Percentiles rank a stretch among this genome's conserved stretches.
Conservation (phyloP, 345 rosid species). For the Mangifera indica region DNA sequence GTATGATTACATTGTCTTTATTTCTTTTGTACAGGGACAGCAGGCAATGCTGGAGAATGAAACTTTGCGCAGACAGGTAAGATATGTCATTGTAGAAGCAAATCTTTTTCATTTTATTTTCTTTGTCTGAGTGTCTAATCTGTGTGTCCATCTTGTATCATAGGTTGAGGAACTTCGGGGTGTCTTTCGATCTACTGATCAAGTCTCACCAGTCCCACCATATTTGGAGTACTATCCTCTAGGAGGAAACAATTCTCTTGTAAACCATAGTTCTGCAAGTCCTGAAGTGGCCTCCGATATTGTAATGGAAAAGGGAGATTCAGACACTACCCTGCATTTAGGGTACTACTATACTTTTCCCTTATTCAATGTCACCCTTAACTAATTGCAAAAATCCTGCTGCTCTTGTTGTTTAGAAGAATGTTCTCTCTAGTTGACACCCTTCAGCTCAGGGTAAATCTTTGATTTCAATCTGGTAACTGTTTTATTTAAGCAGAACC, state of each 20-base stretch:
- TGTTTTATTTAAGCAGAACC: not conserved
- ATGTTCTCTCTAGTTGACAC: not conserved
- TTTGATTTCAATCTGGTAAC: not conserved
- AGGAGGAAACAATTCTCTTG: conserved; percentile 42
- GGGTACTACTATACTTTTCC: conserved; percentile 50
- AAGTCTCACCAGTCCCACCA: conserved; percentile 35
- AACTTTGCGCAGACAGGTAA: conserved; percentile 84
- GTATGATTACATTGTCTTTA: too few relatives aligned
- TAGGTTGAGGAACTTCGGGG: conserved; percentile 84
- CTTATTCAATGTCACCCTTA: not conserved
- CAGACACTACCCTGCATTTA: conserved; percentile 80
- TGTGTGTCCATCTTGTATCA: conserved; percentile 5
- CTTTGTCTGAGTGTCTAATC: not conserved
- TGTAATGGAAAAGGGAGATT: conserved; percentile 53
- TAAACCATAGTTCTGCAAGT: conserved; percentile 31
- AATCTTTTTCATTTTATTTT: not conserved
- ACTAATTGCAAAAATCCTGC: not conserved
- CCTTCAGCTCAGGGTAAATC: not conserved
- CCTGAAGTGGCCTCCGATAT: conserved; percentile 39
- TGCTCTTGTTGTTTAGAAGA: not conserved
- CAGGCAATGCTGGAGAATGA: conserved; percentile 79
- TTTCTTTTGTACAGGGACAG: conserved; percentile 59
- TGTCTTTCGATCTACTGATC: conserved; percentile 49
- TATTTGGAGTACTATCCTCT: conserved; percentile 55
- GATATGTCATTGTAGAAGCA: conserved; percentile 16